Evolutionary conservation across 805 yeast species (phyloP).

Genomic region (Priceomyces carsonii): DNA sequence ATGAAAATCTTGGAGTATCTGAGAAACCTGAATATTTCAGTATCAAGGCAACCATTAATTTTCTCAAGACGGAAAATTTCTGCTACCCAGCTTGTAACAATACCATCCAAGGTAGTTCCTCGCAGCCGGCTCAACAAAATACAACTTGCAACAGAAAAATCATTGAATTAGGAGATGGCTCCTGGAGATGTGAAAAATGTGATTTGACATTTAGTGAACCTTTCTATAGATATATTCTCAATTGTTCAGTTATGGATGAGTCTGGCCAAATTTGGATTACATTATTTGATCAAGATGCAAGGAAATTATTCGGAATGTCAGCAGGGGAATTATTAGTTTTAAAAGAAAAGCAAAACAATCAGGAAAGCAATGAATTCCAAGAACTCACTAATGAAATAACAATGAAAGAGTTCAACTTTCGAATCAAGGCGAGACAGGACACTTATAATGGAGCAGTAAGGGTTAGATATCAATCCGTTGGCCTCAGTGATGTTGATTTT

Average conservation of each 20-base stretch:
- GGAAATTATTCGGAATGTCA: constrained; percentile 58
- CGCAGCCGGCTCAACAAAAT: constrained; percentile 13
- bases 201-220: constrained; percentile 69
- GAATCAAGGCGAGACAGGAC: constrained; percentile 82
- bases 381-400: constrained; percentile 48
- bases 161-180: constrained; percentile 64
- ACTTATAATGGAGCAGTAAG: constrained; percentile 76
- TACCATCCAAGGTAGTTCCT: constrained; percentile 31
- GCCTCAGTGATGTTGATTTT: constrained; percentile 54
- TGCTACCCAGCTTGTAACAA: constrained; percentile 87
- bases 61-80: constrained; percentile 71
- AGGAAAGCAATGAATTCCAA: constrained; percentile 45
- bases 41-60: constrained; percentile 72
- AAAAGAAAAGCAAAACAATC: constrained; percentile 30
- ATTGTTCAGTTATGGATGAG: constrained; percentile 73
- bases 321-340: constrained; percentile 62
- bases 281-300: constrained; percentile 83
- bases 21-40: constrained; percentile 81
- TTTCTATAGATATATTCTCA: constrained; percentile 74
- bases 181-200: constrained; percentile 95
- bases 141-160: constrained; percentile 77
- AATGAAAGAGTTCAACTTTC: constrained; percentile 71
- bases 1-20: constrained; percentile 66
- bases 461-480: constrained; percentile 70
- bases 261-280: constrained; percentile 87